These are phyloP conservation scores for Halophytophthora batemanensis DNA, from an alignment of 352 stramenopile genomes.

Conservation along the genomic window DNA sequence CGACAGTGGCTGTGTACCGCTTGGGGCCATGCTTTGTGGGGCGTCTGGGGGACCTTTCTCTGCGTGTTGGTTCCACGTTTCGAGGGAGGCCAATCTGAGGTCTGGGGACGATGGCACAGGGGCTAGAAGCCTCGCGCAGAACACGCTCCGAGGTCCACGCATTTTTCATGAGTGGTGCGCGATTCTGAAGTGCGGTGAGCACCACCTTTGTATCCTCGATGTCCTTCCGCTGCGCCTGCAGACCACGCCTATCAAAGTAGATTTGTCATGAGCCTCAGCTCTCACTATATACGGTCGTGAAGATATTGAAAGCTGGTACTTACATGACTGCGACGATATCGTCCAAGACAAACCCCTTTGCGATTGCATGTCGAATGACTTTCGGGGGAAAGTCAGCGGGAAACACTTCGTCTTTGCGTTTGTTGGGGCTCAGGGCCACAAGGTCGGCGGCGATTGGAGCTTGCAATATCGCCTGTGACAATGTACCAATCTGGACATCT, in stretches of 20 bases:
- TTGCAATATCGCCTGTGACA: conserved; percentile 33
- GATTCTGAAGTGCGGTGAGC: conserved; percentile 36
- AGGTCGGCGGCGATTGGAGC: conserved; percentile 46
- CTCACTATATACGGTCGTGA: too few relatives aligned
- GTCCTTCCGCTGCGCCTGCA: conserved; percentile 47
- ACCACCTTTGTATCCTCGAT: conserved; percentile 35
- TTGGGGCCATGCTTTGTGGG: background rate
- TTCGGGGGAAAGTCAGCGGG: conserved; percentile 42
- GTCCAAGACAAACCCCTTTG: conserved; percentile 42
- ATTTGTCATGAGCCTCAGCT: too few relatives aligned
- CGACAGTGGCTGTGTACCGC: conserved; percentile 7
- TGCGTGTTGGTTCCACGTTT: background rate
- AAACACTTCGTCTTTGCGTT: conserved; percentile 45
- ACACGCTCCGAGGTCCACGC: conserved; percentile 45
- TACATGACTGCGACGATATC: conserved; percentile 62
- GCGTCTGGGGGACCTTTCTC: background rate
- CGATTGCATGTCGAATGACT: conserved; percentile 47
- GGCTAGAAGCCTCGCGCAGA: conserved; percentile 15
- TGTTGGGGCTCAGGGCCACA: conserved; percentile 42
- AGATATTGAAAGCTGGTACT: conserved; percentile 1
- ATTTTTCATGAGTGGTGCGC: conserved; percentile 52
- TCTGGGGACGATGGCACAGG: background rate
- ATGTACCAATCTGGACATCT: conserved; percentile 5
- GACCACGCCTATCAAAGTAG: conserved; percentile 42
- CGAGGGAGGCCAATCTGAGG: background rate